Evolutionary conservation across 2,329 filamentous ascomycete species (phyloP).

Genomic region (Sporothrix dimorphospora): DNA sequence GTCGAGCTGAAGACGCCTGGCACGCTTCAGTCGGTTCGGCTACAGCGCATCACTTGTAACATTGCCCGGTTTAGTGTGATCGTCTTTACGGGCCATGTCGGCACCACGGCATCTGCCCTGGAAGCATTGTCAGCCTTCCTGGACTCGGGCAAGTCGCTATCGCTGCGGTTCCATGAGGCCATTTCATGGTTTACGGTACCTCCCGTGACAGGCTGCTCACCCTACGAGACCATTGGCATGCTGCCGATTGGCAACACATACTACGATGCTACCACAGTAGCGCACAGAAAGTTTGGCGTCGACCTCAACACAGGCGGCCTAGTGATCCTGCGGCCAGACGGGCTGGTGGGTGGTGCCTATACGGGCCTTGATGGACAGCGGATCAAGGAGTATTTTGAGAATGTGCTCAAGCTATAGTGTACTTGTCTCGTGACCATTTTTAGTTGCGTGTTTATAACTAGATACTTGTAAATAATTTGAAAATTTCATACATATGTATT

Average conservation of each 20-base stretch:
- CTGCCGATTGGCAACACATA: conserved; percentile 55
- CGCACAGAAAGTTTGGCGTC: conserved; percentile 38
- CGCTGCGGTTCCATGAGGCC: conserved; percentile 38
- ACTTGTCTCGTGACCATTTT: too few relatives aligned
- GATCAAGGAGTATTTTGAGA: conserved; percentile 33
- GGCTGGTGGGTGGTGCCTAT: conserved; percentile 32
- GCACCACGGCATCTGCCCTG: conserved; percentile 34
- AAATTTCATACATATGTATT: too few relatives aligned
- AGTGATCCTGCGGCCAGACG: conserved; percentile 39
- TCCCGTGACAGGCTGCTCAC: conserved; percentile 48
- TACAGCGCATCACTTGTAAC: conserved; percentile 52
- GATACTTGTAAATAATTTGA: too few relatives aligned
- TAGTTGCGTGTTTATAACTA: too few relatives aligned
- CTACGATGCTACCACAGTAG: conserved; percentile 48
- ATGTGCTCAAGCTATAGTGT: too few relatives aligned
- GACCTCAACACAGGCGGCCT: conserved; percentile 34
- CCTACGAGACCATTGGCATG: conserved; percentile 48
- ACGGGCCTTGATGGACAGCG: conserved; percentile 30
- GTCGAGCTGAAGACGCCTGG: conserved; percentile 50
- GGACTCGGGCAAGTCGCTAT: neutral
- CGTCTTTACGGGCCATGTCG: conserved; percentile 40
- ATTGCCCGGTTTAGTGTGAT: conserved; percentile 47
- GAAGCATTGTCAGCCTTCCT: conserved; percentile 31
- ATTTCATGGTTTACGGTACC: conserved; percentile 52
- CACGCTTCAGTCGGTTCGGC: conserved; percentile 47